Evolutionary conservation across 1,284 basidiomycete species (phyloP).

Genomic region (Schizophyllum commune): DNA sequence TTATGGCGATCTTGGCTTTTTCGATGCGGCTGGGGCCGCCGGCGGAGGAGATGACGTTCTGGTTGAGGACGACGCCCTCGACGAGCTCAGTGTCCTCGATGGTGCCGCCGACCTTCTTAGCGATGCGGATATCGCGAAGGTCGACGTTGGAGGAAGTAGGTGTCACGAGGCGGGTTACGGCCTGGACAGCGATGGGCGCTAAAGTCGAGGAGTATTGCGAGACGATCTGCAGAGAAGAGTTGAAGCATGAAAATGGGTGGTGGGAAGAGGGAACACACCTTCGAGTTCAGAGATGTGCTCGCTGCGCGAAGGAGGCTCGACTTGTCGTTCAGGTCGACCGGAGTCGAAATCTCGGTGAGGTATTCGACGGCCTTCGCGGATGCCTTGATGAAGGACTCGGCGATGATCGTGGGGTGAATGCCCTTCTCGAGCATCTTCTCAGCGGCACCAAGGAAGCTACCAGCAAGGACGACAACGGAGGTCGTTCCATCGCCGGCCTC

Average conservation of each 20-base stretch:
- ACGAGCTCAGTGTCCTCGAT: slow-evolving; percentile 99
- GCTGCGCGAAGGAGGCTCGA: slow-evolving; percentile 87
- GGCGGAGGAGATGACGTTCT: slow-evolving; percentile 85
- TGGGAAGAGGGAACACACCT: slow-evolving; percentile 41
- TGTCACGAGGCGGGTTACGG: slow-evolving; percentile 87
- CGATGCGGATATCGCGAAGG: slow-evolving; percentile 91
- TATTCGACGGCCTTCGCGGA: slow-evolving; percentile 93
- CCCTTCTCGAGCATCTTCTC: slow-evolving; percentile 97
- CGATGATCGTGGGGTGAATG: slow-evolving; percentile 97
- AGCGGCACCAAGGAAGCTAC: slow-evolving; percentile 87
- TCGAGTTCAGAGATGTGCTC: slow-evolving; percentile 94
- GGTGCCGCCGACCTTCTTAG: slow-evolving; percentile 98
- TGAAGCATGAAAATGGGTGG: neutral
- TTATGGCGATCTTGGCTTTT: slow-evolving; percentile 97
- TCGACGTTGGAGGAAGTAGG: slow-evolving; percentile 91
- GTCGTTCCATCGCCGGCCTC: slow-evolving; percentile 99
- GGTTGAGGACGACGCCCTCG: slow-evolving; percentile 94
- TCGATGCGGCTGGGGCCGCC: slow-evolving; percentile 95
- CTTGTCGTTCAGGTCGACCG: slow-evolving; percentile 88
- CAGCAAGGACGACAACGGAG: slow-evolving; percentile 94
- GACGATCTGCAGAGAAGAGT: slow-evolving; percentile 66
- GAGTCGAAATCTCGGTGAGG: slow-evolving; percentile 87
- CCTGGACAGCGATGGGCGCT: slow-evolving; percentile 94
- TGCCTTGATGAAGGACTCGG: slow-evolving; percentile 92
- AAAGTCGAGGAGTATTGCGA: slow-evolving; percentile 98